These are phyloP conservation scores for Paracoccidioides brasiliensis DNA, from an alignment of 2,329 filamentous ascomycete genomes.

Conservation along the genomic window DNA sequence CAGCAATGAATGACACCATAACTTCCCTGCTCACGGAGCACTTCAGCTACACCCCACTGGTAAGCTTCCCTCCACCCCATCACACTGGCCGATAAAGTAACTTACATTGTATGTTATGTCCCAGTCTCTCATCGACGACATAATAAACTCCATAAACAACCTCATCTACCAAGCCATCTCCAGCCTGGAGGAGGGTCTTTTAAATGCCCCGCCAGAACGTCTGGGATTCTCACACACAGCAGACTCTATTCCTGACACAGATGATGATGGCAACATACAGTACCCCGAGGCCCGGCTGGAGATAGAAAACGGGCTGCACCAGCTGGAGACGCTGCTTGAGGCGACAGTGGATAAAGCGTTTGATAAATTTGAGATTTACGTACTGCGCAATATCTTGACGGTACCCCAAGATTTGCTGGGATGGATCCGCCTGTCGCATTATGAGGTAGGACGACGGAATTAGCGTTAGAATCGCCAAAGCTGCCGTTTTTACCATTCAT, in stretches of 20 bases:
- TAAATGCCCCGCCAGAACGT: conserved; percentile 56
- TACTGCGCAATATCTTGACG: conserved; percentile 70
- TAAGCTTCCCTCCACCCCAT: conserved; percentile 34
- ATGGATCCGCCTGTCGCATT: conserved; percentile 75
- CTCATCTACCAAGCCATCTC: conserved; percentile 81
- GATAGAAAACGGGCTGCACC: conserved; percentile 77
- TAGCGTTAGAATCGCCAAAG: too few species aligned
- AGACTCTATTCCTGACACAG: conserved; percentile 33
- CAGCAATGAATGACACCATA: conserved; percentile 31
- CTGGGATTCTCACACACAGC: conserved; percentile 60
- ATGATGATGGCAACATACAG: conserved; percentile 34
- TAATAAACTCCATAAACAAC: conserved; percentile 93
- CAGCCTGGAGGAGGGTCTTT: conserved; percentile 71
- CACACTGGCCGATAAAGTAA: conserved; percentile 1
- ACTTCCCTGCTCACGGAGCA: conserved; percentile 77
- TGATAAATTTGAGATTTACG: conserved; percentile 79
- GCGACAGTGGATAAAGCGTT: conserved; percentile 73
- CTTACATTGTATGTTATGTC: conserved; percentile 3
- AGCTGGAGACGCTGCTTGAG: conserved; percentile 70
- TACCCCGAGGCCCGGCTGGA: conserved; percentile 49
- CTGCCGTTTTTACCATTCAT: not conserved
- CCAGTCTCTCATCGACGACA: conserved; percentile 88
- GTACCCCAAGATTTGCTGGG: conserved; percentile 57
- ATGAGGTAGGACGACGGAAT: conserved; percentile 44
- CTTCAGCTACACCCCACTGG: conserved; percentile 84